phyloP scores from a whole-genome alignment of 164 flowering plant species.

The Hamamelis virginiana region DNA sequence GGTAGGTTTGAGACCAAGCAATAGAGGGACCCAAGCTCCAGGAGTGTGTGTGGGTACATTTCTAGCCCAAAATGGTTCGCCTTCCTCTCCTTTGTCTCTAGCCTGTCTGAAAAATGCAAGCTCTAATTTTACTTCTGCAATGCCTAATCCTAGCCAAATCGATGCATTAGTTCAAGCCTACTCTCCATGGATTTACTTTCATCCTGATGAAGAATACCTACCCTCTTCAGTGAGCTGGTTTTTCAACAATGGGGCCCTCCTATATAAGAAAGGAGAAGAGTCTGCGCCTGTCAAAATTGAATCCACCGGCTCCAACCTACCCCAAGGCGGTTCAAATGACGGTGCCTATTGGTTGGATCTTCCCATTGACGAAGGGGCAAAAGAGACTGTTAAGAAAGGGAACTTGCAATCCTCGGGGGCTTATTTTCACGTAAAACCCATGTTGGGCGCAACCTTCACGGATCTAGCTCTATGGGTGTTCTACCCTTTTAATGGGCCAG shows the following conservation, averaged over 20 bases:
- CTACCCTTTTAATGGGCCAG: slow-evolving; percentile 75
- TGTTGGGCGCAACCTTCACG: slow-evolving; percentile 68
- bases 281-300: slow-evolving; percentile 35
- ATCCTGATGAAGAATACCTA: slow-evolving; percentile 69
- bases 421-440: slow-evolving; percentile 72
- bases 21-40: slow-evolving; percentile 42
- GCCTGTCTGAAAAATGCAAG: slow-evolving; percentile 56
- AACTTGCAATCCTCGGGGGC: slow-evolving; percentile 40
- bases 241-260: slow-evolving; percentile 65
- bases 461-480: slow-evolving; percentile 78
- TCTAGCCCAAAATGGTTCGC: slow-evolving; percentile 25
- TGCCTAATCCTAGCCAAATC: slow-evolving; percentile 65
- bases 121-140: slow-evolving; percentile 19
- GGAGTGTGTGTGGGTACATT: slow-evolving; percentile 68
- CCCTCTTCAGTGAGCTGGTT: slow-evolving; percentile 81
- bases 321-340: slow-evolving; percentile 74
- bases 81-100: slow-evolving; percentile 18
- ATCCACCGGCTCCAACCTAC: not conserved
- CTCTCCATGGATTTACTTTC: slow-evolving; percentile 68
- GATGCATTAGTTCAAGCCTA: slow-evolving; percentile 49
- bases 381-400: slow-evolving; percentile 64
- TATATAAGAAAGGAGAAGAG: slow-evolving; percentile 51
- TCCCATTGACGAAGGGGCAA: slow-evolving; percentile 39
- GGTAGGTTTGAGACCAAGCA: slow-evolving; percentile 41
- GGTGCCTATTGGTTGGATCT: slow-evolving; percentile 84